A percentile compares a stretch with the other conserved stretches of the same genome.
phyloP scores from a whole-genome alignment of 768 basidiomycete species.

The Lentinula edodes region DNA sequence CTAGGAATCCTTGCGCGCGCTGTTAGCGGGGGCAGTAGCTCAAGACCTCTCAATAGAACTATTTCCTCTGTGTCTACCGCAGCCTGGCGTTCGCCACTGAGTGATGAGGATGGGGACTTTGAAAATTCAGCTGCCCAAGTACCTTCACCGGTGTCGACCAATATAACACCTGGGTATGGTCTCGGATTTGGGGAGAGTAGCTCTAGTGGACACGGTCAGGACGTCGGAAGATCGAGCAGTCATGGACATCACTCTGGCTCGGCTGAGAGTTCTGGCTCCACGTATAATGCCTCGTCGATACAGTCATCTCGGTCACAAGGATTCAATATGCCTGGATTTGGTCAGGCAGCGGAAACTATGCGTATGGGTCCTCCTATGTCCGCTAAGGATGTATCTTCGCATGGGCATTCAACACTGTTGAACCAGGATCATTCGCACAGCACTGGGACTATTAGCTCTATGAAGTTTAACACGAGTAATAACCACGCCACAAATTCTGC shows the following conservation, averaged over 20 bases:
- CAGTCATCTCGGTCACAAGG: background rate
- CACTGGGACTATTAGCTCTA: background rate
- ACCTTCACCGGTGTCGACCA: background rate
- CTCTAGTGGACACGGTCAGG: background rate
- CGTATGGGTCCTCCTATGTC: background rate
- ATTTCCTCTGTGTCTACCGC: background rate
- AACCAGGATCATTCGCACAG: background rate
- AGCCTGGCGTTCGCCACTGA: conserved; percentile 2
- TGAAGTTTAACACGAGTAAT: background rate
- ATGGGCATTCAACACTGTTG: background rate
- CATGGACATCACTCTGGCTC: background rate
- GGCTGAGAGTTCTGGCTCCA: background rate
- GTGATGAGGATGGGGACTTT: background rate
- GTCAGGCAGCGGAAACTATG: conserved; percentile 1
- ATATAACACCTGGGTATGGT: background rate
- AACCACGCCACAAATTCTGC: background rate
- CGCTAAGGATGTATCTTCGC: background rate
- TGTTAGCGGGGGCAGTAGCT: background rate
- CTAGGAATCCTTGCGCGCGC: background rate
- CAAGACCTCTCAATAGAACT: background rate
- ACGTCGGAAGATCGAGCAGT: background rate
- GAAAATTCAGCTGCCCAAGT: background rate
- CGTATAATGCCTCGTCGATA: background rate
- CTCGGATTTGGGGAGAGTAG: background rate
- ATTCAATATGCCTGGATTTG: conserved; percentile 1